Evolutionary conservation across 2,329 filamentous ascomycete genomes (phyloP).

Genomic region (Colletotrichum sp.): DNA sequence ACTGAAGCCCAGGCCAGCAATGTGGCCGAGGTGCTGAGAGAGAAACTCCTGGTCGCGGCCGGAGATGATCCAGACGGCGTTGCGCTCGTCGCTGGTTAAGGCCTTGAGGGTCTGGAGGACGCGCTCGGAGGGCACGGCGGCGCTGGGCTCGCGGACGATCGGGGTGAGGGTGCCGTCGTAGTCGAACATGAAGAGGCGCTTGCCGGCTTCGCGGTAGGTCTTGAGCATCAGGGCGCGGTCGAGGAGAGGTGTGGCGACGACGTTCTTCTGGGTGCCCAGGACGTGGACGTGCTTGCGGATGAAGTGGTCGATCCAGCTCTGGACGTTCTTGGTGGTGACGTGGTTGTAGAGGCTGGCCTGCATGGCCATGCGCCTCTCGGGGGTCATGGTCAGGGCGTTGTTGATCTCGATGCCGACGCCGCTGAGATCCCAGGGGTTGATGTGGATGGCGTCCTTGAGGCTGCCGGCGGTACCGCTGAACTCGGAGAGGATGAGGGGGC

Average conservation of each 20-base stretch:
- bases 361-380: constrained; percentile 67
- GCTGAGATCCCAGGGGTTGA: constrained; percentile 93
- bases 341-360: constrained; percentile 80
- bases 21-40: constrained; percentile 90
- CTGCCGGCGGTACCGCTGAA: constrained; percentile 94
- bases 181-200: constrained; percentile 96
- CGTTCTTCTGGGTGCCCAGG: constrained; percentile 75
- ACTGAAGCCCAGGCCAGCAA: constrained; percentile 86
- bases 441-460: constrained; percentile 85
- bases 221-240: constrained; percentile 75
- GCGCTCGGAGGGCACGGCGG: constrained; percentile 84
- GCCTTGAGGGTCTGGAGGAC: constrained; percentile 80
- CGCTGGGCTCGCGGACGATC: constrained; percentile 89
- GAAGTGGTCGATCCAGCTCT: constrained; percentile 83
- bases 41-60: constrained; percentile 93
- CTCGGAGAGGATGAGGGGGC: constrained; percentile 91
- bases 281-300: constrained; percentile 81
- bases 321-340: constrained; percentile 84
- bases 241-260: constrained; percentile 79
- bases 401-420: constrained; percentile 87
- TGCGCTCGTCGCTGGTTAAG: constrained; percentile 79
- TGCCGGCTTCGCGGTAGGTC: constrained; percentile 75
- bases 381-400: constrained; percentile 76
- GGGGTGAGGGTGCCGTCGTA: constrained; percentile 97
- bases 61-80: constrained; percentile 98